phyloP scores from a whole-genome alignment of 352 stramenopile species.

The Phytophthora boehmeriae region DNA sequence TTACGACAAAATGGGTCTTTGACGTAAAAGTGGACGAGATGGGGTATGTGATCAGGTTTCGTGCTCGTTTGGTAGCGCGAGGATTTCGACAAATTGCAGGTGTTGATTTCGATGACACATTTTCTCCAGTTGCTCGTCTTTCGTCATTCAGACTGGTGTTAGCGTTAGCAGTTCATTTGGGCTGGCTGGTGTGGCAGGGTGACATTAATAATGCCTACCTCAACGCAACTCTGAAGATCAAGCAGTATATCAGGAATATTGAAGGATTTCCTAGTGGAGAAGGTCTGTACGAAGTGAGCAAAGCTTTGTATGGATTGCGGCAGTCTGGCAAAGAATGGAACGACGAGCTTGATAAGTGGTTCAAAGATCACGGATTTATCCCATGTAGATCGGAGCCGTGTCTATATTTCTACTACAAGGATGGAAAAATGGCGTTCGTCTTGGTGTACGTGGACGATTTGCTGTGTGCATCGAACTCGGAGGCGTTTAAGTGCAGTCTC shows the following conservation, averaged over 20 bases:
- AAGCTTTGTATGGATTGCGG: slow-evolving; percentile 10
- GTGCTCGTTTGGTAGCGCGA: slow-evolving; percentile 10
- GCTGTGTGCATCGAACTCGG: neutral
- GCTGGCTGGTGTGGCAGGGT: neutral
- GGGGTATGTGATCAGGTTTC: slow-evolving; percentile 8
- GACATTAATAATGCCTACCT: slow-evolving; percentile 7
- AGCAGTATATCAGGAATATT: neutral
- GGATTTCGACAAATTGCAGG: slow-evolving; percentile 4
- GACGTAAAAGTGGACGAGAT: slow-evolving; percentile 7
- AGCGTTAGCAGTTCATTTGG: neutral
- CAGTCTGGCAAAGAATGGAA: slow-evolving; percentile 18
- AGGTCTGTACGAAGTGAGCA: neutral
- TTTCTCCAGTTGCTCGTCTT: slow-evolving; percentile 6
- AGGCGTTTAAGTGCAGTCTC: neutral
- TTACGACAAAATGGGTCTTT: slow-evolving; percentile 19
- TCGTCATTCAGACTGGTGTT: slow-evolving; percentile 12
- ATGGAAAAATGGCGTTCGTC: neutral
- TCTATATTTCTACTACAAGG: neutral
- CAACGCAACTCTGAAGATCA: neutral
- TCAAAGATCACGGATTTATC: slow-evolving; percentile 1
- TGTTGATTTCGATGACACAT: slow-evolving; percentile 11
- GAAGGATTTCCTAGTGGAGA: slow-evolving; percentile 3
- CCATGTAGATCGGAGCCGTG: neutral
- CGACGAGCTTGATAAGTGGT: slow-evolving; percentile 12
- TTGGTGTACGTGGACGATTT: slow-evolving; percentile 4